Evolutionary conservation across 257 asterid species (phyloP).

Genomic region (Rauvolfia tetraphylla): DNA sequence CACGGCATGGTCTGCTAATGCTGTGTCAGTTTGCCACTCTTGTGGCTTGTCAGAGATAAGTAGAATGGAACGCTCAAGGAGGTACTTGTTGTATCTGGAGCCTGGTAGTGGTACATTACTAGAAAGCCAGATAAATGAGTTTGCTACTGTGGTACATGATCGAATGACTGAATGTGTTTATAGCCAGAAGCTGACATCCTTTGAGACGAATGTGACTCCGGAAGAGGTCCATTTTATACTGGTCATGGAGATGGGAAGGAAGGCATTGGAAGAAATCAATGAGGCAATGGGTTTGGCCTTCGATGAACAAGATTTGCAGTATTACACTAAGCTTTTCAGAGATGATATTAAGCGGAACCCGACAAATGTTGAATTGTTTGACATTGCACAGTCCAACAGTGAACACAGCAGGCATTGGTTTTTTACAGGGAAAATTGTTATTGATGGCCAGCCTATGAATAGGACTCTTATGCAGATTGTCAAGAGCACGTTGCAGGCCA

Average conservation of each 20-base stretch:
- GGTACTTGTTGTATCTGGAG: constrained; percentile 55
- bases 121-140: constrained; percentile 61
- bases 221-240: constrained; percentile 72
- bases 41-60: constrained; percentile 71
- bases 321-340: constrained; percentile 75
- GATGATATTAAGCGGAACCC: constrained; percentile 86
- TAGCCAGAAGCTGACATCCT: constrained; percentile 63
- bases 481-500: constrained; percentile 73
- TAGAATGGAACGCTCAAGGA: constrained; percentile 77
- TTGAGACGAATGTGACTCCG: constrained; percentile 58
- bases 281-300: constrained; percentile 88
- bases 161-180: constrained; percentile 91
- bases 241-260: constrained; percentile 86
- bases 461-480: constrained; percentile 89
- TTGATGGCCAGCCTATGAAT: constrained; percentile 66
- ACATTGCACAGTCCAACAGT: constrained; percentile 96
- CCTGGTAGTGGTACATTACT: constrained; percentile 44
- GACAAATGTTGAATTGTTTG: constrained; percentile 85
- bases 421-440: constrained; percentile 71
- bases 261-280: constrained; percentile 87
- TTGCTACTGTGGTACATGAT: constrained; percentile 81
- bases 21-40: constrained; percentile 81
- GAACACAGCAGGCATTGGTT: constrained; percentile 99
- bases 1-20: constrained; percentile 95
- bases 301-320: constrained; percentile 87